Base-by-base conservation (phyloP, 2,329 filamentous ascomycete species). In the Pestalotiopsis sp. region DNA sequence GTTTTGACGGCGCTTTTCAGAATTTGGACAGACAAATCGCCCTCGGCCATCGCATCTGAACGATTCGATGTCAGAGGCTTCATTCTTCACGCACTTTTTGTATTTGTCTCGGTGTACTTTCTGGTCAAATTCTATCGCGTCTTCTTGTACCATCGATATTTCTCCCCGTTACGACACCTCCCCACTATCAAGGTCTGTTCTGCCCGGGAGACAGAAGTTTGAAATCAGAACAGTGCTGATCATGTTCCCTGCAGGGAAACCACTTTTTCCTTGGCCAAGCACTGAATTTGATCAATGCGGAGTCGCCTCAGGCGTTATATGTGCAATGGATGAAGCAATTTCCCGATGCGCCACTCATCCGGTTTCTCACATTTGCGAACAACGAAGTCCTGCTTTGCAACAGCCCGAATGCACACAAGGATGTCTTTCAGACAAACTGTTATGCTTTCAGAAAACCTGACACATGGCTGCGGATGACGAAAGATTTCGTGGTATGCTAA, bases 381-480 rank as follows among this genome's bases (percentile, higher is more conserved):
- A 65, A 68, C 3, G 76, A 77, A 60, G 67, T 73, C 0, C 57
- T 78, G 13, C 62, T 78, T 1, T 68, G 74, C 30, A 75, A 69
- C 24, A 73, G 67, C 39, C 62, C 75, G 2, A 67, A 66, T 7
- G 70, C 75, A 9, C 66, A 70, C 56, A 69, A 70, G 58, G 74
- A 75, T 55, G 71, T 80, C 3, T 65, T 78, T 22, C 73, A 75
- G 58, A 73, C 73, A 22, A 71, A 77, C 24, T 75, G 73, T 65
- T 63, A 62, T 30, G 38, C 65, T 5, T 63, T 63, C 39, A 14
- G 10, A n/a, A 62, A 62, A n/a, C 13, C 40, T 13, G 55, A 63
- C 14, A 17, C 13, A 9, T 77, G 73, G 61, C 68, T 64, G 26
- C 70, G 73, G 6, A 70, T 78, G 20, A 68, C 72, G 2, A 71